Evolutionary conservation across 2,329 filamentous ascomycete genomes (phyloP).

Genomic region (Herpomyces periplanetae): DNA sequence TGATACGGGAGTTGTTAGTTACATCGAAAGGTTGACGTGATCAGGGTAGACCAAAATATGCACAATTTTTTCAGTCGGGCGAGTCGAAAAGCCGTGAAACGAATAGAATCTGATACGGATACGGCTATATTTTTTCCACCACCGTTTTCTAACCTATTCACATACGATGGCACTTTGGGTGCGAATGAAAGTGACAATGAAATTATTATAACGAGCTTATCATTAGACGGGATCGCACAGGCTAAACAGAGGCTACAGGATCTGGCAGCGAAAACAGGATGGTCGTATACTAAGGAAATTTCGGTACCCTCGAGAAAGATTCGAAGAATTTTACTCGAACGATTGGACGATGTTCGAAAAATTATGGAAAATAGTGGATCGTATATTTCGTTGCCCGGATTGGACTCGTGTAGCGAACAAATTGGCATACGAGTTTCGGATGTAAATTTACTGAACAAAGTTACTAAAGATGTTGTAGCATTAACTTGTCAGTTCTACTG

Average conservation of each 20-base stretch:
- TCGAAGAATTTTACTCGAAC: constrained; percentile 59
- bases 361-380: constrained; percentile 90
- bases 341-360: constrained; percentile 82
- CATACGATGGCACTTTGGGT: constrained; percentile 48
- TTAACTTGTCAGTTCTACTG: constrained; percentile 90
- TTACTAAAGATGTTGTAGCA: constrained; percentile 77
- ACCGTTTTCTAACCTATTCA: constrained; percentile 61
- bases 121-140: constrained; percentile 95
- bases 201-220: constrained; percentile 79
- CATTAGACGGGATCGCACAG: constrained; percentile 36
- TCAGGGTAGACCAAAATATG: constrained; percentile 46
- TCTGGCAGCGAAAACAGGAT: constrained; percentile 27
- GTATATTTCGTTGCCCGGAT: constrained; percentile 57
- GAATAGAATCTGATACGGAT: constrained; percentile 75
- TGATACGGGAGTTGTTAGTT: constrained; percentile 15
- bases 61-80: constrained; percentile 76
- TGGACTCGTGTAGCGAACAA: constrained; percentile 45
- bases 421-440: constrained; percentile 76
- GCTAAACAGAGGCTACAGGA: constrained; percentile 78
- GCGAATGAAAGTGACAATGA: constrained; percentile 50
- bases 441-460: constrained; percentile 70
- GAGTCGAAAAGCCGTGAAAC: constrained; percentile 82
- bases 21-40: constrained; percentile 24
- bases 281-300: constrained; percentile 51
- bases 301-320: constrained; percentile 65